These are phyloP conservation scores for Cyclostephanos tholiformis DNA, from an alignment of 108 stramenopile species.

Conservation along the genomic window DNA sequence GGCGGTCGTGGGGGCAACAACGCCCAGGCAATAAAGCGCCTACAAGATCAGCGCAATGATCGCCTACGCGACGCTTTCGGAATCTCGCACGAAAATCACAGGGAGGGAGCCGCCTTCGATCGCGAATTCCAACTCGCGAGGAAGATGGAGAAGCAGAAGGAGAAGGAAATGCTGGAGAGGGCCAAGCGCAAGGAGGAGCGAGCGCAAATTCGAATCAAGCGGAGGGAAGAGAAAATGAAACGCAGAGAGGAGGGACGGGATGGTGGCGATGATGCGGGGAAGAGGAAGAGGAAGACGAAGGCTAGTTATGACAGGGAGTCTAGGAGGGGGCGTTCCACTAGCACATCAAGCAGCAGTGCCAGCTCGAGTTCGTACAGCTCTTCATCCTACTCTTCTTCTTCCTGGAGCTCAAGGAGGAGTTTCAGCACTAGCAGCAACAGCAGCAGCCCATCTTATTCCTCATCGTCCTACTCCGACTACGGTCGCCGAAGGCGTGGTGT, in stretches of 20 bases:
- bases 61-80: conserved; percentile 71
- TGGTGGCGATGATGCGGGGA: conserved; percentile 21
- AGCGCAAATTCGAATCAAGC: conserved; percentile 47
- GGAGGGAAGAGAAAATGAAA: conserved; percentile 30
- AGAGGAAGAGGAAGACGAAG: conserved; percentile 12
- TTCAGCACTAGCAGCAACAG: too few relatives aligned
- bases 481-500: conserved; percentile 13
- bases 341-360: conserved; percentile 32
- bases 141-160: conserved; percentile 52
- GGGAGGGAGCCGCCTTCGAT: conserved; percentile 85
- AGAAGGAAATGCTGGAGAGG: conserved; percentile 51
- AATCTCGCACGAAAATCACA: conserved; percentile 57
- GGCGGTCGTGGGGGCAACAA: conserved; percentile 31
- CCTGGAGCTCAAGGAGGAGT: conserved; percentile 19
- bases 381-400: conserved; percentile 26
- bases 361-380: conserved; percentile 45
- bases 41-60: conserved; percentile 56
- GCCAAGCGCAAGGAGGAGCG: conserved; percentile 52
- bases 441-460: conserved; percentile 44
- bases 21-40: conserved; percentile 32
- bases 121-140: conserved; percentile 72
- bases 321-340: conserved; percentile 34
- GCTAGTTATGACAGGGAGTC: conserved; percentile 1
- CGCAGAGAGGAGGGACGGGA: conserved; percentile 20
- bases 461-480: conserved; percentile 35